A percentile compares a stretch with the other conserved stretches of the same genome.
Conservation (phyloP, 352 stramenopile genomes). For the Ophiocytium majus region DNA sequence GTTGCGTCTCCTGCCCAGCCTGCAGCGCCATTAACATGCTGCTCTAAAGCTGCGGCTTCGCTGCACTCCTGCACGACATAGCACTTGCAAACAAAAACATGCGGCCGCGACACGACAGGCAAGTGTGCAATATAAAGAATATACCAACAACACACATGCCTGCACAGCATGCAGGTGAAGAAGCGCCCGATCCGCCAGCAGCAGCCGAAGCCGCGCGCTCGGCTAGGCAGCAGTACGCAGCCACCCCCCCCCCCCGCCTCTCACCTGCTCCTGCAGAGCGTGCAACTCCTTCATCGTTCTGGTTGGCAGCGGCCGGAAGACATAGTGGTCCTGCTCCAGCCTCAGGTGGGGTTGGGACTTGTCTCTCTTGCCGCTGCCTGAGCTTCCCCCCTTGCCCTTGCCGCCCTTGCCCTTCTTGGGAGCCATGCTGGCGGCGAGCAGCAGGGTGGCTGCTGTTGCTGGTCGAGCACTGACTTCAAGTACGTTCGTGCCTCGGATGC, state of each 20-base stretch:
- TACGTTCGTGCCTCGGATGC: too few relatives aligned
- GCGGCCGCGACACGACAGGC: too few relatives aligned
- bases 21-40: too few relatives aligned
- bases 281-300: background rate
- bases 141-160: background rate
- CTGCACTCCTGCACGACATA: too few relatives aligned
- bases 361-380: conserved; percentile 1
- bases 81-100: background rate
- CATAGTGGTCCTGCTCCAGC: background rate
- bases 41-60: too few relatives aligned
- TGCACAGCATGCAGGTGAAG: too few relatives aligned
- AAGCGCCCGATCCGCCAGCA: too few relatives aligned
- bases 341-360: background rate
- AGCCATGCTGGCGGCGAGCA: background rate
- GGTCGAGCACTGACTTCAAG: too few relatives aligned
- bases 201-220: too few relatives aligned
- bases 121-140: background rate
- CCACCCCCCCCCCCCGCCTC: background rate
- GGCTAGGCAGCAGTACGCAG: too few relatives aligned
- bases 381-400: background rate
- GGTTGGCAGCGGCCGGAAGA: background rate
- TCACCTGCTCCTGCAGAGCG: background rate
- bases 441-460: too few relatives aligned
- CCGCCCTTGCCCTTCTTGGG: background rate
- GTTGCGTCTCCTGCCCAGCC: too few relatives aligned